Evolutionary conservation across 768 basidiomycete genomes (phyloP).

Genomic region (Gymnopilus dilepis): DNA sequence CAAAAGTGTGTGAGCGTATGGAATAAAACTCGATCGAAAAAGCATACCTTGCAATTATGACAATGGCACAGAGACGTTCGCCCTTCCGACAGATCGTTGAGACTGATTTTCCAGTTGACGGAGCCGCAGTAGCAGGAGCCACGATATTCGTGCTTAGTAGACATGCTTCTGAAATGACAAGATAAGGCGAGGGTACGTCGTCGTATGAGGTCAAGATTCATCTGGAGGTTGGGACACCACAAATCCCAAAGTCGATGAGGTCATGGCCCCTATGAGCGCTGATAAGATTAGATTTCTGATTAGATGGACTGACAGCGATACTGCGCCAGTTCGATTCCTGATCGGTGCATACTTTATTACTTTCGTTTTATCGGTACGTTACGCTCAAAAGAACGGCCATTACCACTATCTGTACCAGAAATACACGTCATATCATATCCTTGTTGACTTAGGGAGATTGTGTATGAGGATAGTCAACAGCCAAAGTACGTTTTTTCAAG

Average conservation of each 20-base stretch:
- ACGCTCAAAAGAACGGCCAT: no score
- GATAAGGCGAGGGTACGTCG: neutral
- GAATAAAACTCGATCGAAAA: neutral
- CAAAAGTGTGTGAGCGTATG: no score
- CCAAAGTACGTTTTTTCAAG: no score
- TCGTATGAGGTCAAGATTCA: neutral
- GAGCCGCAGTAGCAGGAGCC: constrained; percentile 10
- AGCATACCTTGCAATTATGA: constrained; percentile 6
- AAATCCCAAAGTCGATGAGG: neutral
- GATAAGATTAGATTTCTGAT: neutral
- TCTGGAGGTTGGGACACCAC: neutral
- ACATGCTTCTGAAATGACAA: neutral
- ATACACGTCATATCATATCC: no score
- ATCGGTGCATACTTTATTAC: neutral
- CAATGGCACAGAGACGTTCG: constrained; percentile 13
- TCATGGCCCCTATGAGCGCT: neutral
- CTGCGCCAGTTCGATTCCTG: neutral
- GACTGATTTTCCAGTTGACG: constrained; percentile 5
- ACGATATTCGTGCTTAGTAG: neutral
- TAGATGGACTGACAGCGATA: neutral
- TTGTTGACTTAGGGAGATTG: no score
- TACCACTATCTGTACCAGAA: no score
- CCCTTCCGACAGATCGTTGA: neutral
- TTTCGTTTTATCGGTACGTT: no score
- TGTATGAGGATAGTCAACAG: no score